Evolutionary conservation across 2,329 filamentous ascomycete species (phyloP).

Genomic region (Epichloe uncinata): DNA sequence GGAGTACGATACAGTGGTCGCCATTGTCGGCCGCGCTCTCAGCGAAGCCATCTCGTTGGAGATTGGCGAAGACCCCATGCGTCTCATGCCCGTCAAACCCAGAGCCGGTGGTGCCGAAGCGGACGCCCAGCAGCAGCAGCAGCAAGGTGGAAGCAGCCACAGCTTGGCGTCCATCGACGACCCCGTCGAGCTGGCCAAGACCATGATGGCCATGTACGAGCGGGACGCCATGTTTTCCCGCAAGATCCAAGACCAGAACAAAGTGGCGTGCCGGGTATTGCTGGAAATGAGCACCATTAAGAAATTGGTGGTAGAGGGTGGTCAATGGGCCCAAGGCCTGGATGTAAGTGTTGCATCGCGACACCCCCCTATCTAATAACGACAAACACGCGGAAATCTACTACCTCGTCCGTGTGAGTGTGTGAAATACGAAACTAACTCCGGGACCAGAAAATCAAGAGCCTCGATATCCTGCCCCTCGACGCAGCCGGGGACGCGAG

Average conservation of each 20-base stretch:
- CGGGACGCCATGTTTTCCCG: conserved; percentile 47
- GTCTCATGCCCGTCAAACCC: conserved; percentile 68
- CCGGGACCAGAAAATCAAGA: conserved; percentile 49
- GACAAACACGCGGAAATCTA: neutral
- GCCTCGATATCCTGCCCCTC: conserved; percentile 68
- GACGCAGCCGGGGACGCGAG: conserved; percentile 61
- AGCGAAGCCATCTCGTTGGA: conserved; percentile 82
- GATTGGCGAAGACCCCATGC: conserved; percentile 67
- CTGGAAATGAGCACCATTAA: conserved; percentile 50
- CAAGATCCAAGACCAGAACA: conserved; percentile 43
- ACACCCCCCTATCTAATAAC: neutral
- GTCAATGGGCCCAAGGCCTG: conserved; percentile 43
- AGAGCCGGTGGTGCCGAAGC: conserved; percentile 23
- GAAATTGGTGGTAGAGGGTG: conserved; percentile 38
- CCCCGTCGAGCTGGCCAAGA: conserved; percentile 43
- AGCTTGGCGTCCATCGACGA: conserved; percentile 47
- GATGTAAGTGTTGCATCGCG: conserved; percentile 41
- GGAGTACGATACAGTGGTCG: conserved; percentile 89
- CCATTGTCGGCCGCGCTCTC: conserved; percentile 77
- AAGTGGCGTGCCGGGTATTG: conserved; percentile 41
- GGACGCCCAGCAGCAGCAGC: conserved; percentile 21
- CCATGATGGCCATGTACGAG: conserved; percentile 52
- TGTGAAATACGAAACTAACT: neutral
- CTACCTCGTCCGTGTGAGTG: neutral
- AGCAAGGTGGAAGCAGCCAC: conserved; percentile 37